phyloP scores from a whole-genome alignment of 192 early-diverging fungal species.

The Podochytrium sp. region DNA sequence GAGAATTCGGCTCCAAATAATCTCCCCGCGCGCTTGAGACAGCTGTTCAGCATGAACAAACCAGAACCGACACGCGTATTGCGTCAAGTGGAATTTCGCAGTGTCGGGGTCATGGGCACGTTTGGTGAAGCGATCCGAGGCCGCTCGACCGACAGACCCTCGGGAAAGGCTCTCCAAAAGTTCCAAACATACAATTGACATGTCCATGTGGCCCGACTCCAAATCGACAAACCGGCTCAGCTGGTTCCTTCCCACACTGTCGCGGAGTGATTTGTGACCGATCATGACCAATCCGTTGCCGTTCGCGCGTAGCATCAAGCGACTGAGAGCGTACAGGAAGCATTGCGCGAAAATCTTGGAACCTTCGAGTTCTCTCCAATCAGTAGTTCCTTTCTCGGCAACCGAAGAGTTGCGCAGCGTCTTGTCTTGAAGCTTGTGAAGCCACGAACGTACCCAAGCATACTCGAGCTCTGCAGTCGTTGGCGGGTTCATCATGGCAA shows the following conservation, averaged over 20 bases:
- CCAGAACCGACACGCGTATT: constrained; percentile 1
- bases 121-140: no score
- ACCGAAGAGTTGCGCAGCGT: not conserved
- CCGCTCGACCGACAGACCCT: not conserved
- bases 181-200: not conserved
- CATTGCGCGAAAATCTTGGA: not conserved
- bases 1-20: not conserved
- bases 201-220: not conserved
- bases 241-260: constrained; percentile 1
- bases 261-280: constrained; percentile 13
- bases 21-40: not conserved
- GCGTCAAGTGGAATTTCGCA: not conserved
- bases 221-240: not conserved
- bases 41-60: not conserved
- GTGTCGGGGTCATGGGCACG: not conserved
- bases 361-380: not conserved
- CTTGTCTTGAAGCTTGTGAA: not conserved
- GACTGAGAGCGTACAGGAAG: not conserved
- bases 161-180: not conserved
- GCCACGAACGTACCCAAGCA: constrained; percentile 2
- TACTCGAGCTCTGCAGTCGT: not conserved
- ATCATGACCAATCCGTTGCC: not conserved
- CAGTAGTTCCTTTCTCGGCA: not conserved
- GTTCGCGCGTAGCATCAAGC: not conserved
- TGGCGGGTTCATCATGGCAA: not conserved